phyloP scores from a whole-genome alignment of 768 basidiomycete species.

The Auriculariales sp. region DNA sequence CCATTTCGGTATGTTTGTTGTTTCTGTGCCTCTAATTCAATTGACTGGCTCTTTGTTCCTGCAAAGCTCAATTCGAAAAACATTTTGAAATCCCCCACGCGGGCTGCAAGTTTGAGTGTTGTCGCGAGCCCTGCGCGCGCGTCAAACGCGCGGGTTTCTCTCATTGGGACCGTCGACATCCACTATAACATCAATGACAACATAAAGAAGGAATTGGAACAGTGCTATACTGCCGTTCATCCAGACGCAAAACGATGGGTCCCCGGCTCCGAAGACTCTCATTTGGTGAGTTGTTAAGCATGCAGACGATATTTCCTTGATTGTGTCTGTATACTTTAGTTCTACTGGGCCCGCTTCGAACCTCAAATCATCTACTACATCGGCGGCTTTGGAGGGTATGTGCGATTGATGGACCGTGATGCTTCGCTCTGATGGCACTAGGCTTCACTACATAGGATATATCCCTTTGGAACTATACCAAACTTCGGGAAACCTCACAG shows the following conservation, averaged over 20 bases:
- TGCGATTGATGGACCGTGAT: slow-evolving; percentile 1
- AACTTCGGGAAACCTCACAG: too few species aligned
- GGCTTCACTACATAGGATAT: slow-evolving; percentile 35
- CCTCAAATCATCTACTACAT: slow-evolving; percentile 37
- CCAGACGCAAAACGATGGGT: slow-evolving; percentile 39
- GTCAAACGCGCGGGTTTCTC: slow-evolving; percentile 29
- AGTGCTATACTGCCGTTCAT: slow-evolving; percentile 16
- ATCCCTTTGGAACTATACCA: slow-evolving; percentile 33
- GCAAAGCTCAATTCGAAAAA: slow-evolving; percentile 41
- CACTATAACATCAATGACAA: slow-evolving; percentile 18
- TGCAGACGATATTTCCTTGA: too few species aligned
- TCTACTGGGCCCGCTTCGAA: slow-evolving; percentile 42
- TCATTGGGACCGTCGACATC: slow-evolving; percentile 36
- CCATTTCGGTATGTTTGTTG: too few species aligned
- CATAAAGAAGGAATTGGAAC: slow-evolving; percentile 15
- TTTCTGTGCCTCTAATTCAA: too few species aligned
- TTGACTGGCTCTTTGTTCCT: slow-evolving; percentile 35
- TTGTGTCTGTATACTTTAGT: slow-evolving; percentile 15
- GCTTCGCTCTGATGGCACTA: background rate
- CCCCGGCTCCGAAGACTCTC: slow-evolving; percentile 28
- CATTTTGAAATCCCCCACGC: slow-evolving; percentile 24
- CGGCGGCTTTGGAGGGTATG: slow-evolving; percentile 37
- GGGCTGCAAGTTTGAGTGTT: slow-evolving; percentile 31
- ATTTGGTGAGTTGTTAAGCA: slow-evolving; percentile 22
- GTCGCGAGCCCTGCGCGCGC: slow-evolving; percentile 26